Evolutionary conservation across 129 eudicot species (phyloP), one percentile per base, ranked within the genome.

Genomic region (Artemisia argyi): DNA sequence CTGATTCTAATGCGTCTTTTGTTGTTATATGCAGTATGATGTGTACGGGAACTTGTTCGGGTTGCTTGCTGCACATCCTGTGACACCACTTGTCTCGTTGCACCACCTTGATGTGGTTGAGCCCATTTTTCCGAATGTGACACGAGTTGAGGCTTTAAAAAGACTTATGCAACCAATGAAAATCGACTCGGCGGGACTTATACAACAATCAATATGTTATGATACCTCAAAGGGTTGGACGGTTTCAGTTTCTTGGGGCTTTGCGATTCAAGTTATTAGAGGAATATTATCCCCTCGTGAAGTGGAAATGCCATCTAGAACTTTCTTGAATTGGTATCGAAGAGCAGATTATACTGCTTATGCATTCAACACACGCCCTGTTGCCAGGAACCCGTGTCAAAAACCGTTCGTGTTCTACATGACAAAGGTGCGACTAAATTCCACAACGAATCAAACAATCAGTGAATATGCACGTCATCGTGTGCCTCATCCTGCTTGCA

Each of bases 71-170:
- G 87, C 98, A 2, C 98, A 94, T 79, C 98, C 98, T 0, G 89
- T 94, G 16, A 78, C 98, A 2, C 98, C 98, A 10, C 70, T 94
- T 42, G 92, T 94, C 48, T 66, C 98, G 0, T 66, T 94, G 73
- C 98, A 94, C 81, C 98, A 94, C 79, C 87, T 93, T 7, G 98
- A 94, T 60, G 92, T 94, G 15, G 98, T 94, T 4, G 97, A 94
- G 77, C 98, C 98, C 2, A 90, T 94, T 39, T 94, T 94, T 64
- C 98, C 98, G 0, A 86, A 94, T 8, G 91, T 80, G 66, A 90
- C 98, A 44, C 87, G 84, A n/a, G 86, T 88, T 4, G 78, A 94
- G 79, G 97, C 97, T n/a, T 76, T 94, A 2, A 64, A 85, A 48
- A 81, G 89, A 20, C 79, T 94, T 15, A 80, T 68, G 66, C 47